phyloP scores from a whole-genome alignment of 169 alveolate genomes.

The Plasmodium cynomolgi region DNA sequence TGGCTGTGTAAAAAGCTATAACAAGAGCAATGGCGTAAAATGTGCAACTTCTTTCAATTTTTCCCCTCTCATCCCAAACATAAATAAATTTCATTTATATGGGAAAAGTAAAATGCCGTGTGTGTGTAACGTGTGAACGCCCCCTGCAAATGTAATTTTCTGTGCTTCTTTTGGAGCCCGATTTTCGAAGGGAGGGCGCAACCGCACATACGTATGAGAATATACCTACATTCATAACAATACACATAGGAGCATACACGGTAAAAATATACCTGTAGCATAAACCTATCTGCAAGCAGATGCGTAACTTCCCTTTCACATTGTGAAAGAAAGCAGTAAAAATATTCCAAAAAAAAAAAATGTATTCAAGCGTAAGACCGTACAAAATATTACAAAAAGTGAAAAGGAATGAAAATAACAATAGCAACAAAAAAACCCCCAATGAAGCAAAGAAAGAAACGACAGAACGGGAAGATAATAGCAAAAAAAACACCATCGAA shows the following conservation, averaged over 20 bases:
- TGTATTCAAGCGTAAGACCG: slow-evolving; percentile 58
- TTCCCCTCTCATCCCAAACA: not conserved
- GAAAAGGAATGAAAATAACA: slow-evolving; percentile 6
- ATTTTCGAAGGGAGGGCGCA: not conserved
- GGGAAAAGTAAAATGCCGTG: not conserved
- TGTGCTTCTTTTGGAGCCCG: not conserved
- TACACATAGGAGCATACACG: not conserved
- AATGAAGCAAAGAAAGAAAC: slow-evolving; percentile 29
- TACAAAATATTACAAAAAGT: slow-evolving; percentile 59
- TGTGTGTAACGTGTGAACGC: not conserved
- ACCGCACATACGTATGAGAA: not conserved
- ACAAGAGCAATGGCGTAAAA: not conserved
- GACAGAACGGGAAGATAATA: not conserved
- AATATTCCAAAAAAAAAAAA: slow-evolving; percentile 19
- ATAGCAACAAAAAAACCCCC: slow-evolving; percentile 12
- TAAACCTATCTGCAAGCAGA: not conserved
- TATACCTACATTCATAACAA: not conserved
- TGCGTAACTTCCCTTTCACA: not conserved
- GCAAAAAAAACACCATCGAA: slow-evolving; percentile 11
- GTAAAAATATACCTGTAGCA: not conserved
- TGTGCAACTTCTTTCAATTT: not conserved
- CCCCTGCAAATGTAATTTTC: not conserved
- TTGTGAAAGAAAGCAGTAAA: not conserved
- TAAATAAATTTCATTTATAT: not conserved
- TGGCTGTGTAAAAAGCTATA: not conserved